Percentiles rank a stretch among this genome's conserved stretches.
Conservation (phyloP, 768 basidiomycete species). For the Bullera alba region DNA sequence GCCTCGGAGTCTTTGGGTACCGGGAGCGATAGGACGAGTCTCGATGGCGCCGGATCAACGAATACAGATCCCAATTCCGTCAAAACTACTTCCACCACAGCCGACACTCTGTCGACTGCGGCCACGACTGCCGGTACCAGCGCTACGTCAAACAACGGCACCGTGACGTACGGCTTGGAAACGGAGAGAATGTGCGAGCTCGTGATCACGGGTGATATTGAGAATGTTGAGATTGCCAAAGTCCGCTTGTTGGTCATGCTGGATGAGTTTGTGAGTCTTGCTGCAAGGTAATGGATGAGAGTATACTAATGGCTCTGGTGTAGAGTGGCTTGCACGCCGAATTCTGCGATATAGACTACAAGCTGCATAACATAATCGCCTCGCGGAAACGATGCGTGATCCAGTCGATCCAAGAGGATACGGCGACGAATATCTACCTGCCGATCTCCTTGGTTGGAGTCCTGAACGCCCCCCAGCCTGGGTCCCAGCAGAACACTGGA, state of each 20-base stretch:
- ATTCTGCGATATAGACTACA: conserved; percentile 86
- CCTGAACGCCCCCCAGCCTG: conserved; percentile 53
- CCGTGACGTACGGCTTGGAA: conserved; percentile 73
- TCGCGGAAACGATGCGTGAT: conserved; percentile 78
- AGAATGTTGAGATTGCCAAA: conserved; percentile 84
- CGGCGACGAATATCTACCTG: conserved; percentile 91
- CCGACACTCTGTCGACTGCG: conserved; percentile 38
- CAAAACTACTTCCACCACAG: background rate
- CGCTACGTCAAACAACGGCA: too few relatives aligned
- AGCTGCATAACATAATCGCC: conserved; percentile 82
- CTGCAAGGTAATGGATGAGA: too few relatives aligned
- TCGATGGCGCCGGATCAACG: background rate
- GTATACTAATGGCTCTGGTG: conserved; percentile 7
- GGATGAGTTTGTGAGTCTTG: conserved; percentile 76
- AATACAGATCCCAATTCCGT: background rate
- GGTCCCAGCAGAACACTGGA: conserved; percentile 9
- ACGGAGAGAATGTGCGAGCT: conserved; percentile 90
- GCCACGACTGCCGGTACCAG: background rate
- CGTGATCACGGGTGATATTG: conserved; percentile 74
- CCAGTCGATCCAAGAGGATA: conserved; percentile 92
- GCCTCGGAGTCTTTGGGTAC: background rate
- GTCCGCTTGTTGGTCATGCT: conserved; percentile 86
- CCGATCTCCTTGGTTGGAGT: conserved; percentile 85
- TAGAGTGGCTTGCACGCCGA: conserved; percentile 89
- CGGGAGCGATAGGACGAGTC: background rate